Base-by-base conservation (phyloP, 176 grass and related monocot genomes). In the Pontederia paniculata region DNA sequence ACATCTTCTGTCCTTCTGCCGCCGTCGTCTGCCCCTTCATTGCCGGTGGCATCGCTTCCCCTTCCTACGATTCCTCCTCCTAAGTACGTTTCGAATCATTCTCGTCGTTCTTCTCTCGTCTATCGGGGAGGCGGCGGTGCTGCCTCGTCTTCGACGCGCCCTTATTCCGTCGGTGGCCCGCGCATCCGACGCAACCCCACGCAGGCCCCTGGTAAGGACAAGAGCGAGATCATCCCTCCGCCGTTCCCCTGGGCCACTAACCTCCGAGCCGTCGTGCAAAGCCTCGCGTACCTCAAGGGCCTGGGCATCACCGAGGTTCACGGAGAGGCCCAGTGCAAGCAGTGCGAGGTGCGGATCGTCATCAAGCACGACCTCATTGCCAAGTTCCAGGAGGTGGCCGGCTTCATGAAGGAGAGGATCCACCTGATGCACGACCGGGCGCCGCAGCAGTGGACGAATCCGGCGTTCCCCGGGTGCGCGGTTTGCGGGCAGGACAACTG, bases 391-490 rank as follows among this genome's bases (percentile, higher is more conserved):
- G 80, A 80, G 71, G n/a, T 87, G 52, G 59, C 41, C 11, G 48
- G 8, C 43, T 78, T 63, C 73, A 54, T 94, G 17, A 37, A 5
- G 14, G 51, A 51, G 0, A 82, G 73, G 63, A 50, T 45, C 0
- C 76, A 83, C 73, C 1, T 12, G 25, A 80, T 94, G 76, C 37
- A 80, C 67, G 78, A 94, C 66, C 80, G 77, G 21, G 76, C 77
- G 14, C 70, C 74, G 3, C 14, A 16, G 2, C 58, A 42, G 8
- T 88, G 88, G 83, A 54, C 70, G 62, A 17, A 1, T 19, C 67
- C 77, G 2, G 1, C 1, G 10, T 67, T 84, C 2, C 74, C 61
- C 1, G 62, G 70, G 42, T 88, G 88, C 80, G 65, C 0, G 2
- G 60, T 15, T 4, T 94, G 88, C 44, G 53, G 61, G 10, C 14